Evolutionary conservation across 2,329 filamentous ascomycete genomes (phyloP), one percentile per base, ranked within the genome.

Genomic region (Phoma herbarum): DNA sequence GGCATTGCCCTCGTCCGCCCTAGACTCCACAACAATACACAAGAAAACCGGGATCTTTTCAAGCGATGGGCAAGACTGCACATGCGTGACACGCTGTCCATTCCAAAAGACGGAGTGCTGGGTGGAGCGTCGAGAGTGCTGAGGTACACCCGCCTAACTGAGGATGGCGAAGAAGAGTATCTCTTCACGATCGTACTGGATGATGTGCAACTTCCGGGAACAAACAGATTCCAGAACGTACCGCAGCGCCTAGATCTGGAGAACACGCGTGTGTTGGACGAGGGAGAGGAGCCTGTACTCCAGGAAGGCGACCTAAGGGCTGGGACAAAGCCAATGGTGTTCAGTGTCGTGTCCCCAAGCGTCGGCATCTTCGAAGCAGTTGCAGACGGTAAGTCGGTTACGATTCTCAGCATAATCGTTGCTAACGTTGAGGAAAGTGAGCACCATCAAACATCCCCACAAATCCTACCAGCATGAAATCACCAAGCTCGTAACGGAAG

Each of bases 191-290:
- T 28, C 14, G 22, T 51, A 16, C 23, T 59, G 8, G 46, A 51
- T 8, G 59, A 62, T 18, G 14, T 56, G 25, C 26, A 25, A 12
- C 31, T 52, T 14, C 48, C 42, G 18, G 26, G n/a, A 9, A 44
- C 55, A 20, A 7, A 48, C 6, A 6, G n/a, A 0, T 62, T 60
- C 16, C 37, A 37, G 23, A 37, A 37, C 2, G n/a, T 51, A 16
- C 26, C 39, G 11, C 37, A 57, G 23, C 53, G 44, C 2, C 23
- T 64, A 22, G 60, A 64, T 33, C 35, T 64, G 3, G 62, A 62
- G 46, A 60, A 56, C 14, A 58, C 56, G 12, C 39, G 62, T 22
- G 35, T 16, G 11, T 18, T 62, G 28, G 16, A n/a, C 3, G 46
- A 56, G 5, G 59, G 50, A 2, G 60, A 60, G 35, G 54, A 50